Evolutionary conservation across 306 rosid species (phyloP).

Genomic region (Sicyos edulis): DNA sequence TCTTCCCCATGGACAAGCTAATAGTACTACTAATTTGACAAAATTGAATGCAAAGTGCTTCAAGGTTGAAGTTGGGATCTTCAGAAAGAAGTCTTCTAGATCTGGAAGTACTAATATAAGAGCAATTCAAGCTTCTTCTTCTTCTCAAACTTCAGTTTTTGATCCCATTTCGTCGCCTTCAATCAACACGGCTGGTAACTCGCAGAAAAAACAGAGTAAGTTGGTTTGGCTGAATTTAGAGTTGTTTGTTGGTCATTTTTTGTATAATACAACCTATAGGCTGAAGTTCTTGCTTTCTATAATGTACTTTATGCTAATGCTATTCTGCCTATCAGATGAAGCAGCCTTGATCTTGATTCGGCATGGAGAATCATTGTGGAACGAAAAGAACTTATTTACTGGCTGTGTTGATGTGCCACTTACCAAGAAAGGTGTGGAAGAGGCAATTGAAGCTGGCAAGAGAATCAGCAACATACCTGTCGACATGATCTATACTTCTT

Average conservation of each 20-base stretch:
- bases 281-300: constrained; percentile 14
- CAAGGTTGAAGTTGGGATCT: constrained; percentile 38
- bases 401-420: constrained; percentile 99
- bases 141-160: constrained; percentile 58
- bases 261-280: background rate
- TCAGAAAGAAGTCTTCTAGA: constrained; percentile 32
- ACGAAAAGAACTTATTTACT: constrained; percentile 91
- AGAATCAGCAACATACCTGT: constrained; percentile 93
- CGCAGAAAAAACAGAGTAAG: constrained; percentile 77
- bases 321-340: constrained; percentile 53
- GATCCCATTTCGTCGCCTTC: constrained; percentile 62
- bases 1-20: constrained; percentile 33
- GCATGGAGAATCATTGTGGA: constrained; percentile 96
- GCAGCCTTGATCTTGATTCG: constrained; percentile 86
- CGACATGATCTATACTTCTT: constrained; percentile 86
- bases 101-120: constrained; percentile 27
- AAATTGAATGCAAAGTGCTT: constrained; percentile 42
- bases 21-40: constrained; percentile 28
- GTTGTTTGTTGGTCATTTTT: background rate
- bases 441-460: constrained; percentile 98
- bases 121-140: constrained; percentile 49
- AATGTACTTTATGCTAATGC: constrained; percentile 19
- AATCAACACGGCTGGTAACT: constrained; percentile 40
- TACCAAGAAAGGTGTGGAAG: constrained; percentile 89
- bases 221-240: background rate